These are phyloP conservation scores for Cyberlindnera nakhonratchasimensis DNA, from an alignment of 805 yeast species.

Conservation along the genomic window DNA sequence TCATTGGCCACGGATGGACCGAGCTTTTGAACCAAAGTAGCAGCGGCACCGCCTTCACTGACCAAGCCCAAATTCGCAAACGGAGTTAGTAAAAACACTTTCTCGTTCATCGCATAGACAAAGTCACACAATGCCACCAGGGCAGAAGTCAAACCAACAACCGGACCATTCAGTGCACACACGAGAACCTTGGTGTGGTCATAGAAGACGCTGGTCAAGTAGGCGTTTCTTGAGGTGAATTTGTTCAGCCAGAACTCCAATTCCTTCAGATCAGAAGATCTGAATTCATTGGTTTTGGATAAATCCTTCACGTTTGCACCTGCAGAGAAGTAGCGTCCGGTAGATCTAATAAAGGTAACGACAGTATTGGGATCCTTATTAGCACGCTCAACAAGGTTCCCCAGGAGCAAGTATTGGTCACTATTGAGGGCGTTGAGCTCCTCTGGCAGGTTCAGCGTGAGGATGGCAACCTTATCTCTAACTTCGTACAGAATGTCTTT, in stretches of 20 bases:
- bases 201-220: constrained; percentile 61
- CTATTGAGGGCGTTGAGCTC: constrained; percentile 65
- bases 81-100: constrained; percentile 63
- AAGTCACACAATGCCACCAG: constrained; percentile 74
- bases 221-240: constrained; percentile 70
- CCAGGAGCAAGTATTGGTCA: constrained; percentile 59
- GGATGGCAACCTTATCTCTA: constrained; percentile 49
- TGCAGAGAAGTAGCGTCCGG: constrained; percentile 76
- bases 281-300: constrained; percentile 11
- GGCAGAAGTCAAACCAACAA: constrained; percentile 73
- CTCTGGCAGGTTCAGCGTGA: constrained; percentile 61
- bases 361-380: constrained; percentile 57
- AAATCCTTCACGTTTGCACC: constrained; percentile 68
- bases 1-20: constrained; percentile 74
- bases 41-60: constrained; percentile 75
- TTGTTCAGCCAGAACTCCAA: constrained; percentile 47
- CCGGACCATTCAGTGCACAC: constrained; percentile 83
- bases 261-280: constrained; percentile 28
- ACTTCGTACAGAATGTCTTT: constrained; percentile 32
- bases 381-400: constrained; percentile 56
- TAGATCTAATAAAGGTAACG: constrained; percentile 62
- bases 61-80: constrained; percentile 81
- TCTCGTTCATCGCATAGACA: constrained; percentile 60
- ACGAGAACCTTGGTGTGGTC: constrained; percentile 69
- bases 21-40: constrained; percentile 62